Evolutionary conservation across 495 filamentous ascomycete species (phyloP).

Genomic region (Penicillium paxilli): DNA sequence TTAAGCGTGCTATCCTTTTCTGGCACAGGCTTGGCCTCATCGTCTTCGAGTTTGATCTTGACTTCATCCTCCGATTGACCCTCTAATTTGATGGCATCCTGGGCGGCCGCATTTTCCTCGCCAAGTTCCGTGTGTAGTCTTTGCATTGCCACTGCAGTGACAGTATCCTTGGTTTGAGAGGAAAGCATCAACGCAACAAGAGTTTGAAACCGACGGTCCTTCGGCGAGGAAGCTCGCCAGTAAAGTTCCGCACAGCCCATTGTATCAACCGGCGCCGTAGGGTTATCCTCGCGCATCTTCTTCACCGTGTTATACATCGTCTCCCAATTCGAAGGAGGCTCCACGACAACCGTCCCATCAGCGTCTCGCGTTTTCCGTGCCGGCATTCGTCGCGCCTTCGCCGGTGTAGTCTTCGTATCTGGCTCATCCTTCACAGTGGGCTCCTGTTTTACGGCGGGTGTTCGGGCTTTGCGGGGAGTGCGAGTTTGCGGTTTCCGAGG

Average conservation of each 20-base stretch:
- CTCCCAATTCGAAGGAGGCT: conserved; percentile 82
- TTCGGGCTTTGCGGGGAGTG: conserved; percentile 19
- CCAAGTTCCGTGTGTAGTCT: conserved; percentile 74
- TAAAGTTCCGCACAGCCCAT: conserved; percentile 89
- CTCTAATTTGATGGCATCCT: not conserved
- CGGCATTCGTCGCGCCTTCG: conserved; percentile 56
- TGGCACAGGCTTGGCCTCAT: conserved; percentile 20
- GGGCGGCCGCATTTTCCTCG: too few relatives aligned
- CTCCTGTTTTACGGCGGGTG: conserved; percentile 22
- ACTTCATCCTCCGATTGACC: conserved; percentile 19
- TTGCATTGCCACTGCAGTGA: conserved; percentile 82
- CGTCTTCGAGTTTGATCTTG: conserved; percentile 21
- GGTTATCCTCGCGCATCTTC: conserved; percentile 71
- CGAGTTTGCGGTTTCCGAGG: conserved; percentile 16
- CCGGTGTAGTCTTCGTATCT: conserved; percentile 25
- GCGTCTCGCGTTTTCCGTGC: conserved; percentile 62
- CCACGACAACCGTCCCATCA: conserved; percentile 52
- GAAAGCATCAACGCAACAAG: conserved; percentile 94
- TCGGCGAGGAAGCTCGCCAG: conserved; percentile 38
- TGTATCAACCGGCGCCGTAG: conserved; percentile 89
- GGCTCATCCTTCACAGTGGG: conserved; percentile 24
- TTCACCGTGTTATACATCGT: conserved; percentile 75
- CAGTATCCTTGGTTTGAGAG: conserved; percentile 93
- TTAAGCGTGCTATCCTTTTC: conserved; percentile 61
- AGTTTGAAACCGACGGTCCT: conserved; percentile 84